Evolutionary conservation across 768 basidiomycete genomes (phyloP).

Genomic region (Auriculariales sp.): DNA sequence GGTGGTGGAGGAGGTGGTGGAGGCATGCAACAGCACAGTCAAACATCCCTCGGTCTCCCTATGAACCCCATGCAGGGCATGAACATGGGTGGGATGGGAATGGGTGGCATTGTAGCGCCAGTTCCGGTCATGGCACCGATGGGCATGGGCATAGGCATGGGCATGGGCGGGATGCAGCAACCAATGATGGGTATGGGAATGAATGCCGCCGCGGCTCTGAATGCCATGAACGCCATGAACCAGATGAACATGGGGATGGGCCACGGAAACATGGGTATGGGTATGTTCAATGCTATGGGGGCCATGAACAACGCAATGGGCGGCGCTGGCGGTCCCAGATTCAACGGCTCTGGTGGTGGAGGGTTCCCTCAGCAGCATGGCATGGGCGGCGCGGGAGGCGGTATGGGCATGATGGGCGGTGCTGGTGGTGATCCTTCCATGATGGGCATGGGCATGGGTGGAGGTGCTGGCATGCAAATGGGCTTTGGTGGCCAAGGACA

Average conservation of each 20-base stretch:
- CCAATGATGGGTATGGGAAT: constrained; percentile 17
- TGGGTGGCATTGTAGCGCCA: constrained; percentile 11
- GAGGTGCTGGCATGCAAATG: too few species aligned
- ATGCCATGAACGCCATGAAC: constrained; percentile 6
- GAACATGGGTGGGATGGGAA: constrained; percentile 15
- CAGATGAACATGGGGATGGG: background rate
- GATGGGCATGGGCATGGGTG: too few species aligned
- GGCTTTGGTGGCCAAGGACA: too few species aligned
- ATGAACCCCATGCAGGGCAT: constrained; percentile 29
- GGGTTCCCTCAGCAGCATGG: too few species aligned
- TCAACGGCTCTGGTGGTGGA: too few species aligned
- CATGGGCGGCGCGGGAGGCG: too few species aligned
- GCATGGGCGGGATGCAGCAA: constrained; percentile 12
- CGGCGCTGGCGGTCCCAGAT: too few species aligned
- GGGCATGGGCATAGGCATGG: constrained; percentile 19
- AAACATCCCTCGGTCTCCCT: constrained; percentile 7
- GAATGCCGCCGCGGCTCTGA: constrained; percentile 17
- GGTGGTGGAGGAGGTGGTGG: constrained; percentile 2
- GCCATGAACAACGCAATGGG: constrained; percentile 1
- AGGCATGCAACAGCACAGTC: constrained; percentile 9
- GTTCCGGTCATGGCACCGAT: constrained; percentile 9
- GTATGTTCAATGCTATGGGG: background rate
- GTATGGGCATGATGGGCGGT: constrained; percentile 1
- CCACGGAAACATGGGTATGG: constrained; percentile 3
- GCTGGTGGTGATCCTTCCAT: background rate